Base-by-base conservation (phyloP, 2,329 filamentous ascomycete species). In the Curvularia sp. region DNA sequence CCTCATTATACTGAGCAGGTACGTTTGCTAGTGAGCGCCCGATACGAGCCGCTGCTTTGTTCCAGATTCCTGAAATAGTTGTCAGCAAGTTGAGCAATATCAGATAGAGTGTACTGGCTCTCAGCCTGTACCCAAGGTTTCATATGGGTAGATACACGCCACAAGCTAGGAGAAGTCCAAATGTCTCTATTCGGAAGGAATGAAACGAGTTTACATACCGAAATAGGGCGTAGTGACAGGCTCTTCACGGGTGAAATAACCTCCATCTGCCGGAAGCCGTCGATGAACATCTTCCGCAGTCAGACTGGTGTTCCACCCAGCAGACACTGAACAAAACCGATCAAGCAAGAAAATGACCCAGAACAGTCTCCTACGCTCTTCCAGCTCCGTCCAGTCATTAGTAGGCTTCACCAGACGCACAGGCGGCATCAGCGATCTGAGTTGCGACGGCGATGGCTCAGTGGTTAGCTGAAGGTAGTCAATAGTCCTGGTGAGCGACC, bases 271-370 rank as follows among this genome's bases (percentile, higher is more conserved):
- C 26, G 73, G 73, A 5, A 75, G 49, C 15, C 73, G 62, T 48
- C 73, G 58, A 42, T 75, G 73, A 1, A 75, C 73, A 46, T 75
- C 73, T 33, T 75, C 73, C 3, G 73, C 72, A 2, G 73, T 75
- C 8, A 75, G 50, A 30, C 69, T 72, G 1, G 71, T 74, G 31
- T 74, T 74, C 73, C 73, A 75, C 5, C 73, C 73, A 7, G 72
- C 74, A 4, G 67, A 68, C 9, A 71, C 69, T 0, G 71, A 74
- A 44, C 73, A 75, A 38, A 73, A 74, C 3, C 72, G 65, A 49
- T 75, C 73, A n/a, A 75, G 64, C 39, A 74, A 54, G 28, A 75
- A 75, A 7, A 75, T 67, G 15, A 75, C 63, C 72, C 72, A 75
- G 28, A 75, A 75, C 0, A 75, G 44, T 49, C 73, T 60, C 33